Base-by-base conservation (phyloP, 1,284 basidiomycete species). In the Taiwanofungus camphoratus region DNA sequence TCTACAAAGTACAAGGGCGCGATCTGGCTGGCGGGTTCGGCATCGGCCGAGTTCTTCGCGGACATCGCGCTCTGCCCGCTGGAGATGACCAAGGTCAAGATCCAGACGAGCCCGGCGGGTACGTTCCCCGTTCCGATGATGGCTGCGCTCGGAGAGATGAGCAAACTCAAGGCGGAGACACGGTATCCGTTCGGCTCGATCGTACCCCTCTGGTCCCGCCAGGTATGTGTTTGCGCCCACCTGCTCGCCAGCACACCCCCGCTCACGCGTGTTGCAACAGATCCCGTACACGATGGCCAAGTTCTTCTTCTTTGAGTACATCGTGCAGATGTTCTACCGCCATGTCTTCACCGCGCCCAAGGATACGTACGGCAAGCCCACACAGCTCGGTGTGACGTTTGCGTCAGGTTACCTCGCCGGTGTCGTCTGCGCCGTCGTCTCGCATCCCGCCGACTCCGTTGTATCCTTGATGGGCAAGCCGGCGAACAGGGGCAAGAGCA, bases 1-100 rank as follows among this genome's bases (percentile, higher is more conserved):
- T 74, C 92, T 13, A 66, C 77, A 44, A 79, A 87, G 59, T 91
- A 97, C 83, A 91, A 97, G 69, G 87, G 89, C 55, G 77, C 78
- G 47, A 92, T 99, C 70, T 98, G 95, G 87, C 82, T 96, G 52
- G 91, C 82, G 36, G 91, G 87, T 58, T 95, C 95, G 24, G 89
- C 88, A 45, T 90, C 91, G 37, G 92, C 93, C 42, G 93, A 96
- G 64, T 82, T 94, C 70, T 93, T 98, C 65, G 95, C 95, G 54
- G 92, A 96, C 58, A 83, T 95, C 54, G 85, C 84, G 26, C 79
- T 88, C 42, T 88, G 85, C 68, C 86, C 85, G 43, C 65, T 87
- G 29, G 86, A 88, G 63, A 88, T 88, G 86, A 82, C 81, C 63
- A 88, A 88, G 66, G 84, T 88, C 73, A 87, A 85, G 69, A 86